Evolutionary conservation across 352 stramenopile genomes (phyloP).

Genomic region (Globisporangium acanthophoron): DNA sequence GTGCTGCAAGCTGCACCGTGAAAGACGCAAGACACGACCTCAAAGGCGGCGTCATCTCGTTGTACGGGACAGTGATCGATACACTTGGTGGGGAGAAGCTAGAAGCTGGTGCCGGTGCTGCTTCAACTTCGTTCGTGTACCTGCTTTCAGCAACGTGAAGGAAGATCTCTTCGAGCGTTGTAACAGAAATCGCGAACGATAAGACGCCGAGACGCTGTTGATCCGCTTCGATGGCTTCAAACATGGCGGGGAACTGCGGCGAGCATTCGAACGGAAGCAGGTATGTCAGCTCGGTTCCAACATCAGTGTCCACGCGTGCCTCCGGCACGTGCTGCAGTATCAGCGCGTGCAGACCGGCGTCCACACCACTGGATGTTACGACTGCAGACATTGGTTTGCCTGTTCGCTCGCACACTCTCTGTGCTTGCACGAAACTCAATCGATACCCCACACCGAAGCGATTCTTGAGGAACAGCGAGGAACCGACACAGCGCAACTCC

Average conservation of each 20-base stretch:
- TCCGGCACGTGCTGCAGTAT: conserved; percentile 30
- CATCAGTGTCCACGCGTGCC: conserved; percentile 40
- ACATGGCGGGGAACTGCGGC: conserved; percentile 54
- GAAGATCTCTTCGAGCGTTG: conserved; percentile 89
- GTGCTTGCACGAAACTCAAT: conserved; percentile 35
- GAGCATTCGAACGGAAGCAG: conserved; percentile 64
- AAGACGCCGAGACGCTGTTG: conserved; percentile 28
- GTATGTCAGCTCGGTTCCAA: conserved; percentile 76
- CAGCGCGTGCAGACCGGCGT: conserved; percentile 11
- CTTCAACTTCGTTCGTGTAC: not conserved
- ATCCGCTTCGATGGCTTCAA: conserved; percentile 58
- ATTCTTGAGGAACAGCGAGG: conserved; percentile 79
- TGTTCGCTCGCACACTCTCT: conserved; percentile 3
- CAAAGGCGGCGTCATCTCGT: not conserved
- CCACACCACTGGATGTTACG: not conserved
- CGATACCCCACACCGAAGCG: conserved; percentile 73
- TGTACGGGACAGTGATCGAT: not conserved
- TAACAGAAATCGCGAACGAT: conserved; percentile 75
- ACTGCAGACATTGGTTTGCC: not conserved
- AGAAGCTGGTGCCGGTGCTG: not conserved
- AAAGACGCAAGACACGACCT: conserved; percentile 16
- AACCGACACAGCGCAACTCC: conserved; percentile 43
- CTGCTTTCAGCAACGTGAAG: conserved; percentile 70
- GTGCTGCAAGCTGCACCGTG: conserved; percentile 38
- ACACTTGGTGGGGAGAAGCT: not conserved